phyloP scores from a whole-genome alignment of 1,284 basidiomycete species.

The Trichosporon inkin region DNA sequence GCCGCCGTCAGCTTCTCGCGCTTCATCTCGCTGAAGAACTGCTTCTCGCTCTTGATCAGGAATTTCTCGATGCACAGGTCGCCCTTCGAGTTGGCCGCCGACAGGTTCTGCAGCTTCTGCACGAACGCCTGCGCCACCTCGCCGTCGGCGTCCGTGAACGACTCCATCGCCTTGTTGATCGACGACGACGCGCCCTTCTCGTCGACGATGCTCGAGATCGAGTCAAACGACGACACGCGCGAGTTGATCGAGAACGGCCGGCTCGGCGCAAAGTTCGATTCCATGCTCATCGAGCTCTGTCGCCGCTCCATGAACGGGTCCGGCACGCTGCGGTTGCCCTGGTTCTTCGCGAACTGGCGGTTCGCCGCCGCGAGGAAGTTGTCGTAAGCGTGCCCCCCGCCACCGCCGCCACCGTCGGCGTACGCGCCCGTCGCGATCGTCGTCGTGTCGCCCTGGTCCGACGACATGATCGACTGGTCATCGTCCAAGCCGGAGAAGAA shows the following conservation, averaged over 20 bases:
- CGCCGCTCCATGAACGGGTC: constrained; percentile 73
- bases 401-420: constrained; percentile 9
- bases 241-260: constrained; percentile 76
- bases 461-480: constrained; percentile 53
- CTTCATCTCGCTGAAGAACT: constrained; percentile 82
- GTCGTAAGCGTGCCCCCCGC: constrained; percentile 53
- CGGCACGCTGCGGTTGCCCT: constrained; percentile 59
- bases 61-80: constrained; percentile 88
- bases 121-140: constrained; percentile 85
- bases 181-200: constrained; percentile 85
- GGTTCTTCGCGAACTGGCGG: constrained; percentile 69
- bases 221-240: constrained; percentile 73
- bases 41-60: constrained; percentile 82
- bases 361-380: constrained; percentile 82
- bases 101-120: constrained; percentile 71
- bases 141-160: constrained; percentile 89
- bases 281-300: constrained; percentile 32
- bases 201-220: constrained; percentile 80
- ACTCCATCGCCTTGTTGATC: constrained; percentile 83
- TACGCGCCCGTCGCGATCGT: constrained; percentile 27
- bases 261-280: constrained; percentile 53
- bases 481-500: constrained; percentile 57
- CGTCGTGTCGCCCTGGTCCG: constrained; percentile 44
- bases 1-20: constrained; percentile 62
- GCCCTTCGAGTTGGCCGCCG: constrained; percentile 78